Evolutionary conservation across 192 early-diverging fungal genomes (phyloP), one percentile per base, ranked within the genome.

Genomic region (Geranomyces variabilis): DNA sequence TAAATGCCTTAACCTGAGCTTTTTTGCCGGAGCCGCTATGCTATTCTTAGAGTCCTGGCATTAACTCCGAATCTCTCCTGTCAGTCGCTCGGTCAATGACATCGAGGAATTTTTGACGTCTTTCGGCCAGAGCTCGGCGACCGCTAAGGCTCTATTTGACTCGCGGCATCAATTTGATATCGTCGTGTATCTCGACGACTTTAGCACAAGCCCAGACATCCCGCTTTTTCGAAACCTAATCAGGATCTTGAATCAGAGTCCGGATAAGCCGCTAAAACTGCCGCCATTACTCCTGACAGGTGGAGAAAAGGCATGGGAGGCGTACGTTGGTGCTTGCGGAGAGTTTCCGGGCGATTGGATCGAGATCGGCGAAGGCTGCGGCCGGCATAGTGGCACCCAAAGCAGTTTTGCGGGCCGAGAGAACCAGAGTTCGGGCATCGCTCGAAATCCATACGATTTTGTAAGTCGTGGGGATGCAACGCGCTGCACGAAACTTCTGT

Each of bases 261-360:
- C n/a, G 88, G 80, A 47, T 65, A 86, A 84, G 48, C 66, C 70
- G 10, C 80, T 89, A 36, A 70, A 75, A 33, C 76, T 81, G 26
- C 66, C 71, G 36, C 93, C 93, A 0, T 79, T 92, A 53, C 73
- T 97, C 29, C 72, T 97, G 10, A 59, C 79, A 8, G 95, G 95
- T 15, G 95, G 95, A 0, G 93, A 93, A 78, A 78, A 86, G 36
- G 91, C 84, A 1, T 97, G 95, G 95, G 68, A 70, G 22, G 62
- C 74, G 0, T 82, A 76, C 17, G 67, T 88, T 36, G 84, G 84
- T 7, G 77, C 79, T 31, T 67, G 69, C 14, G 84, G 84, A 41
- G 78, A 89, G 29, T 28, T 2, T 31, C 30, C 51, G 66, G 31
- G 73, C 3, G 70, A 74, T 41, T 85, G 68, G 83, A 73, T 79